Evolutionary conservation across 371 early-diverging fungal species (phyloP).

Genomic region (Mucor plumbeus): DNA sequence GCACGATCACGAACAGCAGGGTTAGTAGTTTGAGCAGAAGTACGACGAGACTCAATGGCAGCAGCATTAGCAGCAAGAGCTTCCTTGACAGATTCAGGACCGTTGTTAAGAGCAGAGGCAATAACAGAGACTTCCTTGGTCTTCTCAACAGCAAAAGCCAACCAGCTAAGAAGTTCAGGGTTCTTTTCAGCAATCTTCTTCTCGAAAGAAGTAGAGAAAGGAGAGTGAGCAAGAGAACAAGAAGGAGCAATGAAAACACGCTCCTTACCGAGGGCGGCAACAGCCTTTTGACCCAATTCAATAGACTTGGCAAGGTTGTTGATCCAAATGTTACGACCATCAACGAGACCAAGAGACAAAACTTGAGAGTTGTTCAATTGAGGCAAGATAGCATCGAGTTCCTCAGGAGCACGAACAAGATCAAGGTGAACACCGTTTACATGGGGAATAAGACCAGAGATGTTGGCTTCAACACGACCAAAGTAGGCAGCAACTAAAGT

Average conservation of each 20-base stretch:
- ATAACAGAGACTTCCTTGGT: conserved; percentile 78
- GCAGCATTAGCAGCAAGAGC: conserved; percentile 76
- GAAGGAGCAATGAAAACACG: conserved; percentile 86
- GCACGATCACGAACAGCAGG: conserved; percentile 82
- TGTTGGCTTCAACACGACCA: conserved; percentile 82
- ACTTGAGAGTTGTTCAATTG: conserved; percentile 58
- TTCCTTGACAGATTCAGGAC: conserved; percentile 69
- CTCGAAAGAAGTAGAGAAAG: conserved; percentile 87
- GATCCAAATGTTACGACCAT: conserved; percentile 98
- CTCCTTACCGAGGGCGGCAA: conserved; percentile 68
- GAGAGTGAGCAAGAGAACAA: conserved; percentile 92
- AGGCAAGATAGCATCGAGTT: conserved; percentile 74
- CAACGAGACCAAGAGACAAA: conserved; percentile 88
- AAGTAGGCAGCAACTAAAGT: conserved; percentile 93
- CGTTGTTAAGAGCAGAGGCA: conserved; percentile 73
- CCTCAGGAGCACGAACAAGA: conserved; percentile 85
- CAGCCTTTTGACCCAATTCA: conserved; percentile 69
- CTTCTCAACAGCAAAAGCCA: conserved; percentile 94
- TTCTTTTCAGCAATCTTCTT: conserved; percentile 72
- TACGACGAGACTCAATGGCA: conserved; percentile 75
- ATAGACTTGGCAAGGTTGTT: conserved; percentile 81
- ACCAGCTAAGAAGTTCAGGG: conserved; percentile 87
- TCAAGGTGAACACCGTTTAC: conserved; percentile 91
- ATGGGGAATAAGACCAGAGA: conserved; percentile 68
- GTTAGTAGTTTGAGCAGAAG: conserved; percentile 84